Percentiles rank a stretch among this genome's conserved stretches.
Conservation (phyloP, 2,329 filamentous ascomycete genomes). For the Cytospora piceicola region DNA sequence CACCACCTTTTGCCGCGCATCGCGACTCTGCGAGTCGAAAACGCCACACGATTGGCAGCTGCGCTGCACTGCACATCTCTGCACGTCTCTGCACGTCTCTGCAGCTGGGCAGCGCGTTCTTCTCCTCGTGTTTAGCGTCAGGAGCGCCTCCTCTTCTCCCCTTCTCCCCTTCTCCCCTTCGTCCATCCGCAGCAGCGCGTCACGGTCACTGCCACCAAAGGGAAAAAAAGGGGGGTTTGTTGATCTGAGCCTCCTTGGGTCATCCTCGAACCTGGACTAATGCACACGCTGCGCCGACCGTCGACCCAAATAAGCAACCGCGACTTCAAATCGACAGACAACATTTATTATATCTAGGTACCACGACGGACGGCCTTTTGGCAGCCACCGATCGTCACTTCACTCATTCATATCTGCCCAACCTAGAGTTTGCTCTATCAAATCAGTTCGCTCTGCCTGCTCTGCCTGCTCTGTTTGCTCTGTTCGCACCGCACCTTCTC, state of each 20-base stretch:
- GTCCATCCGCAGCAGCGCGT: slow-evolving; percentile 18
- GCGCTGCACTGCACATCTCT: slow-evolving; percentile 1
- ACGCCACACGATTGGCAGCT: slow-evolving; percentile 12
- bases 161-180: too few relatives aligned
- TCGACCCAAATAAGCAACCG: not conserved
- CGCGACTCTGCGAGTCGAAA: not conserved
- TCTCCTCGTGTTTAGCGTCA: slow-evolving; percentile 20
- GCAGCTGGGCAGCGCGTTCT: slow-evolving; percentile 14
- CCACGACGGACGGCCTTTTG: slow-evolving; percentile 10
- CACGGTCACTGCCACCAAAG: slow-evolving; percentile 9
- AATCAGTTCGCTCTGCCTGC: too few relatives aligned
- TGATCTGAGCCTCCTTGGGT: slow-evolving; percentile 1
- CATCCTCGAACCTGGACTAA: not conserved
- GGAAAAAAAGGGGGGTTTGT: slow-evolving; percentile 11
- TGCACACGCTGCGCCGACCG: not conserved
- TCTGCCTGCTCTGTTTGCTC: too few relatives aligned
- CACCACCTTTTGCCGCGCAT: not conserved
- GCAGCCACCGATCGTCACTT: slow-evolving; percentile 21
- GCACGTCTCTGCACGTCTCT: slow-evolving; percentile 11
- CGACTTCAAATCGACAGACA: not conserved
- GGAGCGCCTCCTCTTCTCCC: slow-evolving; percentile 15
- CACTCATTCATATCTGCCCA: slow-evolving; percentile 36
- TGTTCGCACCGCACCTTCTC: not conserved
- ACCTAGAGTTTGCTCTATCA: slow-evolving; percentile 18
- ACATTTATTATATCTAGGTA: too few relatives aligned